Conservation (phyloP, 2,329 filamentous ascomycete genomes). For the Nemania sp. region DNA sequence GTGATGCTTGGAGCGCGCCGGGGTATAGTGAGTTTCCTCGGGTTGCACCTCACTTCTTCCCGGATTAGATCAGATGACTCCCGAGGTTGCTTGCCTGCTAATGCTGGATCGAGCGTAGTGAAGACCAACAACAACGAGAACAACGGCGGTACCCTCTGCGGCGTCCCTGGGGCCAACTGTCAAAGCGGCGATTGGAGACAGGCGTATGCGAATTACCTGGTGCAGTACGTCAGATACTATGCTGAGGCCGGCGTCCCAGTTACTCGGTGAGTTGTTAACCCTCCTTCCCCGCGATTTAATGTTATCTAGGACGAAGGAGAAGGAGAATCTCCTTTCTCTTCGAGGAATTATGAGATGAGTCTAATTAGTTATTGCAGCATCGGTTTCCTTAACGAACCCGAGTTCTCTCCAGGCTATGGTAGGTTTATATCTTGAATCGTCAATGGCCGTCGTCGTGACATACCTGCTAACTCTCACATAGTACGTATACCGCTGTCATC, state of each 20-base stretch:
- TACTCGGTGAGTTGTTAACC: conserved; percentile 28
- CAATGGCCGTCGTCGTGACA: background rate
- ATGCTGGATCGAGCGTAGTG: conserved; percentile 34
- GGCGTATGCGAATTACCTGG: conserved; percentile 50
- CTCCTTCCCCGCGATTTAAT: background rate
- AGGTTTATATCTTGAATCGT: background rate
- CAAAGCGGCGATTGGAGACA: conserved; percentile 46
- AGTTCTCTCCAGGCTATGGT: conserved; percentile 36
- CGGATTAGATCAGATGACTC: too few relatives aligned
- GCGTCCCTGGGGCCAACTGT: conserved; percentile 39
- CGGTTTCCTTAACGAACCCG: conserved; percentile 38
- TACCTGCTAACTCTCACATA: conserved; percentile 5
- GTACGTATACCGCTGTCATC: conserved; percentile 6
- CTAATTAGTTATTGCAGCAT: conserved; percentile 28
- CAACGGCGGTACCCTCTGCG: conserved; percentile 45
- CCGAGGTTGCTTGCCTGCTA: background rate
- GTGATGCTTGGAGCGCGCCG: conserved; percentile 48
- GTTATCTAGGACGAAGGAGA: background rate
- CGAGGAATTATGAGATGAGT: background rate
- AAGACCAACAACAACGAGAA: conserved; percentile 46
- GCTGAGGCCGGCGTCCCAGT: conserved; percentile 42
- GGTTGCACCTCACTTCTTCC: too few relatives aligned
- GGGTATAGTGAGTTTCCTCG: conserved; percentile 30
- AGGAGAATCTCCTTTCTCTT: too few relatives aligned
- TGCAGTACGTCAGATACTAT: conserved; percentile 48